Conservation (phyloP, 352 stramenopile genomes). For the Phytopythium kandeliae region DNA sequence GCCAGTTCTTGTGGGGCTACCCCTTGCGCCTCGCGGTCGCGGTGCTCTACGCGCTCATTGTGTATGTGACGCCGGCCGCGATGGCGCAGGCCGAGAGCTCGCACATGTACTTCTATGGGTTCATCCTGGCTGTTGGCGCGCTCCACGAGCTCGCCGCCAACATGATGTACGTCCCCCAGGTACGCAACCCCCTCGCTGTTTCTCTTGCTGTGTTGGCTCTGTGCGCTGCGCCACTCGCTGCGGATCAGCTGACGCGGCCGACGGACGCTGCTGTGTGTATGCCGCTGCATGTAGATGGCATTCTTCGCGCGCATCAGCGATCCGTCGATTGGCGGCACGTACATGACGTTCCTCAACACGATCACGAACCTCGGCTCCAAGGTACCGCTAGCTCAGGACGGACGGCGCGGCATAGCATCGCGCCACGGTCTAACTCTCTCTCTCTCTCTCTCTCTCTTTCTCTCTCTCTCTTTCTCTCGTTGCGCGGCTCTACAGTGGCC, state of each 20-base stretch:
- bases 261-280: no score
- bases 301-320: slow-evolving; percentile 98
- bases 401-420: neutral
- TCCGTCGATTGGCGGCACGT: slow-evolving; percentile 96
- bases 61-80: slow-evolving; percentile 75
- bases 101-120: slow-evolving; percentile 74
- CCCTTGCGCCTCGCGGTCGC: slow-evolving; percentile 80
- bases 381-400: slow-evolving; percentile 13
- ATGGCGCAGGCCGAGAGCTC: slow-evolving; percentile 74
- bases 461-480: slow-evolving; percentile 1
- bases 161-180: slow-evolving; percentile 89
- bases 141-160: slow-evolving; percentile 84
- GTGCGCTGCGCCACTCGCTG: no score
- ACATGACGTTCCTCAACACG: slow-evolving; percentile 99
- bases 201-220: no score
- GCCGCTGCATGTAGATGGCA: slow-evolving; percentile 86
- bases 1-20: slow-evolving; percentile 80
- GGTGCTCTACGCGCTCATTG: slow-evolving; percentile 73
- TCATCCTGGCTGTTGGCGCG: slow-evolving; percentile 62
- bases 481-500: slow-evolving; percentile 54
- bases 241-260: neutral
- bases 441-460: slow-evolving; percentile 1
- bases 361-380: slow-evolving; percentile 97
- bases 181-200: slow-evolving; percentile 11
- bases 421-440: neutral